Base-by-base conservation (phyloP, 1,284 basidiomycete genomes). In the Irpex sp. region DNA sequence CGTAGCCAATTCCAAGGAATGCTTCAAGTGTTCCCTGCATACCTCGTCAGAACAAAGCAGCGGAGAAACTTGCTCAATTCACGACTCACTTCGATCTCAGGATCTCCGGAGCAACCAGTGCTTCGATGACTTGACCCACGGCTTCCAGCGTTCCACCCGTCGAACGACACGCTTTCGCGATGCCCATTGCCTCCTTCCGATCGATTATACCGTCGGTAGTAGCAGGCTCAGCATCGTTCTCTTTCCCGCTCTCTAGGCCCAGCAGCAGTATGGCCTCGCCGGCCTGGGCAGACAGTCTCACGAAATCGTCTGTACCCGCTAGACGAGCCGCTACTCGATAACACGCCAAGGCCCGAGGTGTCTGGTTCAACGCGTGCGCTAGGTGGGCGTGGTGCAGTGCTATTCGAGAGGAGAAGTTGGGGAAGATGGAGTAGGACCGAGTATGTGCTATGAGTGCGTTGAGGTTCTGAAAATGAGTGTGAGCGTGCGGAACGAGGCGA, bases 331-430 rank as follows among this genome's bases (percentile, higher is more conserved):
- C 86, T 3, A 87, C 81, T 48, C 76, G 77, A 72, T 92, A 92
- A 64, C 87, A 90, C 37, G 80, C 75, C 51, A 78, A 67, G 15
- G 90, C 90, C 2, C 83, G 79, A 9, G 78, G 75, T 1, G 74
- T 72, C 26, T 79, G 75, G 5, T 79, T 78, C 13, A 81, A 69
- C 3, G 87, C 84, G 70, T 92, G 90, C 6, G 88, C 85, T 19
- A 92, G 81, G 65, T 92, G 88, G 0, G 85, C 89, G 65, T 90
- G 82, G 63, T 88, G 82, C 3, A 92, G 77, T 1, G 88, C 81
- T 13, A 92, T 84, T 4, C 87, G 84, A 0, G 85, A 79, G 1
- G 85, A 78, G 69, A 87, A 92, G 0, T 74, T 64, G 8, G 72
- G 65, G 69, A 89, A 93, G 44, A 91, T 73, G 9, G 74, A 71